Conservation (phyloP, 2,329 filamentous ascomycete genomes). For the Penicillium sp. region DNA sequence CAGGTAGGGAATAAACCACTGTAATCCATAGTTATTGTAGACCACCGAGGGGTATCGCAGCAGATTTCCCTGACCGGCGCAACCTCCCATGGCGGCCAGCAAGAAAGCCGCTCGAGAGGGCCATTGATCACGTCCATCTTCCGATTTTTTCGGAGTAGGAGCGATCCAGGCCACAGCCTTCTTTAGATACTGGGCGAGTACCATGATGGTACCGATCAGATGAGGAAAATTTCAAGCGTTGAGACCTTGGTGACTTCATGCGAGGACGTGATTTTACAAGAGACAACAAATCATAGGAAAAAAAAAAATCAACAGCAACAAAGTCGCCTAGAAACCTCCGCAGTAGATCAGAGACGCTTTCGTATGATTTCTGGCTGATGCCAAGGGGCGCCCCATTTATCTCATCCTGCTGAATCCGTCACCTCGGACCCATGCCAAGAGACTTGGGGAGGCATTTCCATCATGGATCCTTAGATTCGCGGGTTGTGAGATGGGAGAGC, state of each 20-base stretch:
- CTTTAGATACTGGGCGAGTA: slow-evolving; percentile 11
- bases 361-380: background rate
- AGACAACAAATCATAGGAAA: background rate
- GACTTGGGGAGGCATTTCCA: background rate
- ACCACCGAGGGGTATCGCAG: slow-evolving; percentile 58
- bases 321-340: background rate
- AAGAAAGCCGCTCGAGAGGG: slow-evolving; percentile 55
- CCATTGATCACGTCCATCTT: slow-evolving; percentile 54
- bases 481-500: background rate
- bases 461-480: background rate
- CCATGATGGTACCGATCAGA: slow-evolving; percentile 1
- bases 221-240: background rate
- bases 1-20: slow-evolving; percentile 61
- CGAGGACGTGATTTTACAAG: background rate
- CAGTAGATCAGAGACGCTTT: background rate
- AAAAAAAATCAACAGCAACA: background rate
- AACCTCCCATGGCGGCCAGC: slow-evolving; percentile 58
- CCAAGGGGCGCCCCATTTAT: slow-evolving; percentile 3
- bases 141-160: slow-evolving; percentile 33
- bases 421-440: slow-evolving; percentile 6
- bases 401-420: background rate
- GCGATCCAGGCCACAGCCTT: slow-evolving; percentile 32
- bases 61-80: slow-evolving; percentile 58
- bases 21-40: slow-evolving; percentile 59
- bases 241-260: background rate